phyloP scores from a whole-genome alignment of 169 alveolate genomes.

The Eimeria maxima region DNA sequence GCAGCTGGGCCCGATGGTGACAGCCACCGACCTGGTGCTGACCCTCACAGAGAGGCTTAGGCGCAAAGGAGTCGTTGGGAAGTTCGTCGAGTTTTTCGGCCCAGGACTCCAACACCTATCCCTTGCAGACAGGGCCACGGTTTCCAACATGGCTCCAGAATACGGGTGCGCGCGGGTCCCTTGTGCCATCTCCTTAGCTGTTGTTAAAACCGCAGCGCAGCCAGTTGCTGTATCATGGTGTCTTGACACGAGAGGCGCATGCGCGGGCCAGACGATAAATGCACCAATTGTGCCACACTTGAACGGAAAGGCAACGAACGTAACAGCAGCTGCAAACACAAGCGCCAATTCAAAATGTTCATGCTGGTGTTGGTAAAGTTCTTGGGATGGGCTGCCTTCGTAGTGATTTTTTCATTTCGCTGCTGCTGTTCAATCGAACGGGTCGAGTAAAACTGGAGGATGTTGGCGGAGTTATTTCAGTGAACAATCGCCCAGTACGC shows the following conservation, averaged over 20 bases:
- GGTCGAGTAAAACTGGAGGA: neutral
- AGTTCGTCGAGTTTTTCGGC: constrained; percentile 98
- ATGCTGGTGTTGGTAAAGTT: too few species aligned
- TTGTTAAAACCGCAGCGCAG: too few species aligned
- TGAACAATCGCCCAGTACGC: neutral
- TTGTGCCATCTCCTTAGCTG: too few species aligned
- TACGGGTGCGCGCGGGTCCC: constrained; percentile 89
- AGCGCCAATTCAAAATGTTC: too few species aligned
- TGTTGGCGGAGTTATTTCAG: neutral
- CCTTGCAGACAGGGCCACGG: constrained; percentile 97
- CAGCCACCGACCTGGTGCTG: constrained; percentile 97
- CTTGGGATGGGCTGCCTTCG: too few species aligned
- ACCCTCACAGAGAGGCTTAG: constrained; percentile 93
- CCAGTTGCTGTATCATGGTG: neutral
- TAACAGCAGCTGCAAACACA: too few species aligned
- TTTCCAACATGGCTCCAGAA: constrained; percentile 99
- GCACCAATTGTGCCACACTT: too few species aligned
- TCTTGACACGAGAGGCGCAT: too few species aligned
- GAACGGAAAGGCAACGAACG: too few species aligned
- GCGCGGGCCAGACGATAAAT: too few species aligned
- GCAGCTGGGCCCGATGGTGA: constrained; percentile 90
- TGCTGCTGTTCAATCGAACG: neutral
- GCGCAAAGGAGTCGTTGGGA: constrained; percentile 98
- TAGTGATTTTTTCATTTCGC: neutral
- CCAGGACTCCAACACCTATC: constrained; percentile 94